These are phyloP conservation scores for Fragaria nilgerrensis DNA, from an alignment of 306 rosid species.

Conservation along the genomic window DNA sequence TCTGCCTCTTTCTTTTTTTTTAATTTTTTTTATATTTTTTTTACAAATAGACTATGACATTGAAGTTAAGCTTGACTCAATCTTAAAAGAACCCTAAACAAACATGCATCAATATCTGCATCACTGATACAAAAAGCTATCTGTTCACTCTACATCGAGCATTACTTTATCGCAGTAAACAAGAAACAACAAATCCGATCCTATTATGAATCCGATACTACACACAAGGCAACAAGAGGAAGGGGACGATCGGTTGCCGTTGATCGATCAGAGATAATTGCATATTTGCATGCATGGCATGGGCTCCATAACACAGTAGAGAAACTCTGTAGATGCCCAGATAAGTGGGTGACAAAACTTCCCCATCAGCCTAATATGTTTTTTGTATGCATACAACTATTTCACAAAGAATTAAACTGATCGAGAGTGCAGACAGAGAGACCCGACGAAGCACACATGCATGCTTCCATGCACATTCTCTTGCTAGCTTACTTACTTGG, in stretches of 20 bases:
- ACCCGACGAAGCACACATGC: background rate
- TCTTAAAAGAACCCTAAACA: too few relatives aligned
- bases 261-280: background rate
- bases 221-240: background rate
- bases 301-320: constrained; percentile 46
- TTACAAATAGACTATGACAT: too few relatives aligned
- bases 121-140: too few relatives aligned
- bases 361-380: constrained; percentile 11
- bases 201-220: background rate
- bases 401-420: background rate
- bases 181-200: too few relatives aligned
- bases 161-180: too few relatives aligned
- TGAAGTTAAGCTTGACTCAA: too few relatives aligned
- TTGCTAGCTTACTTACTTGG: background rate
- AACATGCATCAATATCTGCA: too few relatives aligned
- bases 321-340: constrained; percentile 22
- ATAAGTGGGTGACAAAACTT: constrained; percentile 23
- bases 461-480: background rate
- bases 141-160: too few relatives aligned
- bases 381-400: background rate
- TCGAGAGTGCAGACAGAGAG: background rate
- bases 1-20: too few relatives aligned
- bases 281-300: background rate
- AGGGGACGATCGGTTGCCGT: background rate
- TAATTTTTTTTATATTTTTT: too few relatives aligned